A percentile compares a stretch with the other conserved stretches of the same genome.
Evolutionary conservation across 2,329 filamentous ascomycete genomes (phyloP).

Genomic region (Aspergillus piperis): DNA sequence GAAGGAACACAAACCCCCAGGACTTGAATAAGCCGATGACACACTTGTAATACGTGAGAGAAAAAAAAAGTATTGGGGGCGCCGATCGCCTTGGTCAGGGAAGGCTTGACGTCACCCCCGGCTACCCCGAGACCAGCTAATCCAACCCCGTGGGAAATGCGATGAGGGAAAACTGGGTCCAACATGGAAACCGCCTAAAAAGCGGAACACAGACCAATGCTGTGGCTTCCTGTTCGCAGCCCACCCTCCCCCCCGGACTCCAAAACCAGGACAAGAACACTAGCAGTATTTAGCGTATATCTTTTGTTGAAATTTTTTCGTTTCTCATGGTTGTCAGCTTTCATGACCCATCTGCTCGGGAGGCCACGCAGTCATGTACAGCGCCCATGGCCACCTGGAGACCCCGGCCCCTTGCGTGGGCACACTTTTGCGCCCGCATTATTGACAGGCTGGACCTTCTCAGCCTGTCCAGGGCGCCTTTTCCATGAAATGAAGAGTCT

Average conservation of each 20-base stretch:
- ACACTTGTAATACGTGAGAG: neutral
- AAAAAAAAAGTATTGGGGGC: neutral
- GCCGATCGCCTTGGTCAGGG: neutral
- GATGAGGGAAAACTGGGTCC: neutral
- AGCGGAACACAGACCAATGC: neutral
- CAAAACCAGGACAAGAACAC: neutral
- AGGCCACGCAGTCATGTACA: constrained; percentile 14
- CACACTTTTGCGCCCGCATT: constrained; percentile 21
- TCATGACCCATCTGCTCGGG: constrained; percentile 18
- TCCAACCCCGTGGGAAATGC: constrained; percentile 5
- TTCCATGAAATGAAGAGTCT: neutral
- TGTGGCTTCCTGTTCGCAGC: too few species aligned
- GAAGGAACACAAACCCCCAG: neutral
- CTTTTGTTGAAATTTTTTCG: neutral
- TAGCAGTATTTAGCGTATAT: neutral
- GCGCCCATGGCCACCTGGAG: constrained; percentile 18
- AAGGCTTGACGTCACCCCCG: constrained; percentile 27
- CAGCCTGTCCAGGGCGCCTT: neutral
- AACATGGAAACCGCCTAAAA: neutral
- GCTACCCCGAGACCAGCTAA: constrained; percentile 11
- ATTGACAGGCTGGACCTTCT: constrained; percentile 15
- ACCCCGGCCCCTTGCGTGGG: constrained; percentile 30
- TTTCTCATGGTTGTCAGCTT: too few species aligned
- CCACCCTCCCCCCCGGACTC: neutral
- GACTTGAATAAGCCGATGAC: neutral